These are phyloP conservation scores for Aegle marmelos DNA, from an alignment of 345 rosid genomes.

Conservation along the genomic window DNA sequence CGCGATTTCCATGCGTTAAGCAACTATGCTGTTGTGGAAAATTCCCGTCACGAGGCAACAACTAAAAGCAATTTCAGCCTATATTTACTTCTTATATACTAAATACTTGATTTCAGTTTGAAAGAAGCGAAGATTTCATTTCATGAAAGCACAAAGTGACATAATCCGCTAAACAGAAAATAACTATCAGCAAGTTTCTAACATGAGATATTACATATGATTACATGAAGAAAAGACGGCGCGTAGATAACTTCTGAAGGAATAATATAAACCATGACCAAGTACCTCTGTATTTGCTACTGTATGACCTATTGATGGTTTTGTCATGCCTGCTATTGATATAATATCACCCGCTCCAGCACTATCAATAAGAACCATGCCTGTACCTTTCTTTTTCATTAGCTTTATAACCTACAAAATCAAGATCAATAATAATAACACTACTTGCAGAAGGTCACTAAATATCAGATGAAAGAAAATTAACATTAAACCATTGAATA, in stretches of 20 bases:
- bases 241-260: not conserved
- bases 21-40: not conserved
- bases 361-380: constrained; percentile 65
- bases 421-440: constrained; percentile 5
- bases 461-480: not conserved
- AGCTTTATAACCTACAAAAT: constrained; percentile 74
- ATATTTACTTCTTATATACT: not conserved
- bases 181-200: not conserved
- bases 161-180: not conserved
- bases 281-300: constrained; percentile 80
- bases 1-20: not conserved
- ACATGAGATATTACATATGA: not conserved
- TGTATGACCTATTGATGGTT: constrained; percentile 92
- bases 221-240: not conserved
- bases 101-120: no score
- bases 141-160: not conserved
- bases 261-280: not conserved
- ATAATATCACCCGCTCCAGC: constrained; percentile 98
- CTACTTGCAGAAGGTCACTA: not conserved
- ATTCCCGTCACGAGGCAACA: no score
- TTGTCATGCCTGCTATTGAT: constrained; percentile 83
- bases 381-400: constrained; percentile 97
- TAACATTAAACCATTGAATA: not conserved
- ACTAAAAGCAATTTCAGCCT: not conserved
- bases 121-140: not conserved